Percentiles rank a stretch among this genome's conserved stretches.
These are phyloP conservation scores for Aureobasidium sp. DNA, from an alignment of 2,329 filamentous ascomycete genomes.

Conservation along the genomic window DNA sequence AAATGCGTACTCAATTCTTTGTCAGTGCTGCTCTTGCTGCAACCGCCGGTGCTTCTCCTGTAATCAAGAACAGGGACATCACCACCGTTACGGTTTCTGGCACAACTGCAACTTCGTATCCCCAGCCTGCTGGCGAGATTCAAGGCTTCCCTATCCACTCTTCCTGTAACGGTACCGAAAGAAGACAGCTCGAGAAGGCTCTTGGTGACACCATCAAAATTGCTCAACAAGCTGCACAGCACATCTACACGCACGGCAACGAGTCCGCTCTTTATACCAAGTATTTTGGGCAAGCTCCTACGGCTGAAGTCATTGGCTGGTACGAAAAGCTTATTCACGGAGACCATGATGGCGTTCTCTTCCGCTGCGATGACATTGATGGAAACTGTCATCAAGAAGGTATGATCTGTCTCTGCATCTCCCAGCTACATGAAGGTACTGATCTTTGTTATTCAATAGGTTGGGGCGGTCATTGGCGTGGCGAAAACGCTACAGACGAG, in stretches of 20 bases:
- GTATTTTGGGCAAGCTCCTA: constrained; percentile 58
- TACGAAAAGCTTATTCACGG: constrained; percentile 53
- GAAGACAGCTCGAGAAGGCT: constrained; percentile 47
- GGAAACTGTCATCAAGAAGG: constrained; percentile 45
- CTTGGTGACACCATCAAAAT: constrained; percentile 53
- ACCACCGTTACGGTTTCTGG: constrained; percentile 9
- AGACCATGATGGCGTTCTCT: constrained; percentile 51
- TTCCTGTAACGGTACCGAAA: constrained; percentile 59
- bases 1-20: background rate
- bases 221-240: constrained; percentile 55
- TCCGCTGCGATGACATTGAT: constrained; percentile 64
- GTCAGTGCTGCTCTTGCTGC: background rate
- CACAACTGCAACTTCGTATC: constrained; percentile 1
- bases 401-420: background rate
- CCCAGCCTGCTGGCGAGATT: background rate
- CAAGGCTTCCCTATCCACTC: constrained; percentile 46
- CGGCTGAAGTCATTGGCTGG: constrained; percentile 54
- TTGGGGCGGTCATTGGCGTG: constrained; percentile 63
- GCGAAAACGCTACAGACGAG: constrained; percentile 55
- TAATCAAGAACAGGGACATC: background rate
- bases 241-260: constrained; percentile 52
- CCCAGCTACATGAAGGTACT: background rate
- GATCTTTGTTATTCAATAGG: constrained; percentile 31
- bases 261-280: constrained; percentile 54
- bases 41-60: background rate